Base-by-base conservation (phyloP, 2,329 filamentous ascomycete species). In the Ascochyta koolunga region DNA sequence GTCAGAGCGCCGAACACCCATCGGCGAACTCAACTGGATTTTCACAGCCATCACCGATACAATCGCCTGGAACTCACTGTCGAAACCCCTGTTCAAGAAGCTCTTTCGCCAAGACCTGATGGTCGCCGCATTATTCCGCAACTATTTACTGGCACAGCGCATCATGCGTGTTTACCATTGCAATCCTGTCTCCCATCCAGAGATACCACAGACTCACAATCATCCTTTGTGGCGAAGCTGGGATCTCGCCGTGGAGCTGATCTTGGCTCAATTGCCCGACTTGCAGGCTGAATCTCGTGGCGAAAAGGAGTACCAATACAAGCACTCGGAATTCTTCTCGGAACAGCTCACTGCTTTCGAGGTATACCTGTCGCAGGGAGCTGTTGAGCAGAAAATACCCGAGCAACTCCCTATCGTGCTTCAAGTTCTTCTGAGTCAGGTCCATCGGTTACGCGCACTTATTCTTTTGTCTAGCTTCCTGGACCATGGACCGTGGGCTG, bases 11-110 rank as follows among this genome's bases (percentile, higher is more conserved):
- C 84, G 95, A 69, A 98, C 95, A 43, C 95, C 95, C 8, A 83
- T 99, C 29, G 95, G 95, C 58, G 95, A 99, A 77, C 81, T 99
- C 13, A 99, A 99, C 70, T 99, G 95, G 95, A 99, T 99, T 31
- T 98, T 99, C 71, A 99, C 95, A 0, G 95, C 95, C 49, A 98
- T 99, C 61, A 99, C 95, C 0, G 95, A 99, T 72, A 98, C 93
- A 1, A 99, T 99, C 67, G 95, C 95, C 0, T 99, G 95, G 95
- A 98, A 96, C 27, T 96, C 91, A 5, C 79, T 99, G 4, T 91
- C 93, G 3, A 89, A 93, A 39, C 86, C 92, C 18, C 79, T 97
- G 10, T 99, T 99, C 77, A 93, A 96, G 76, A 96, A 96, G 75
- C 90, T 98, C 56, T 99, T 99, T 76, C 82, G 95, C 36, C 95